Evolutionary conservation across 2,329 filamentous ascomycete genomes (phyloP), one percentile per base, ranked within the genome.

Genomic region (Penicillium sp.): DNA sequence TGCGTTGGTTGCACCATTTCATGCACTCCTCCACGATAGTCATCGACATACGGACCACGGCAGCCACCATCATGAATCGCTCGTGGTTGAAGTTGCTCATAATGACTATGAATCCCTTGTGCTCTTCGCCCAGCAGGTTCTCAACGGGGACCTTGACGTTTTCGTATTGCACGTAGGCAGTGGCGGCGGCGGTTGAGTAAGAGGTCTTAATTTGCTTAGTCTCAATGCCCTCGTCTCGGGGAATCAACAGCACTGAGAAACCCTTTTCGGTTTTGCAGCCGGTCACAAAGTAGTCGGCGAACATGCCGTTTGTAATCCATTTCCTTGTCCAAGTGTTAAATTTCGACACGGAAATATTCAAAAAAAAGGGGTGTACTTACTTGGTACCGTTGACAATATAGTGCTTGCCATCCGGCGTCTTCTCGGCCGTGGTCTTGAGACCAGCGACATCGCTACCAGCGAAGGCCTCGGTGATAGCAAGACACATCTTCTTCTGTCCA

Each of bases 31-130:
- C 90, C 10, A 90, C 85, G 12, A 93, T 82, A 1, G 81, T 81
- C 56, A 89, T 82, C 47, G 80, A 84, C 72, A 82, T 79, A 44
- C 88, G 85, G 53, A 87, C 80, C 3, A 86, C 84, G 44, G 76
- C 84, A 60, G 84, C 86, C 50, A 79, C 78, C 87, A 92, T 90
- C 74, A 82, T 87, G 81, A 88, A 91, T 26, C 89, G 82, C 76
- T 91, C 89, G 74, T 94, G 89, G 79, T 94, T 94, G 77, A 95
- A 95, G 76, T 95, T 95, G 74, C 83, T 85, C 67, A 94, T 80
- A 66, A 95, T 90, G 24, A 94, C 89, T 55, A 87, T 82, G 66
- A 95, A 92, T 6, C 91, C 91, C 76, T 93, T 89, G 78, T 94
- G 84, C 74, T 95, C 90, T 67, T 89, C 78, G 55, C 91, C 91